Conservation (phyloP, 108 stramenopile genomes). For the Thalassiosira profunda region DNA sequence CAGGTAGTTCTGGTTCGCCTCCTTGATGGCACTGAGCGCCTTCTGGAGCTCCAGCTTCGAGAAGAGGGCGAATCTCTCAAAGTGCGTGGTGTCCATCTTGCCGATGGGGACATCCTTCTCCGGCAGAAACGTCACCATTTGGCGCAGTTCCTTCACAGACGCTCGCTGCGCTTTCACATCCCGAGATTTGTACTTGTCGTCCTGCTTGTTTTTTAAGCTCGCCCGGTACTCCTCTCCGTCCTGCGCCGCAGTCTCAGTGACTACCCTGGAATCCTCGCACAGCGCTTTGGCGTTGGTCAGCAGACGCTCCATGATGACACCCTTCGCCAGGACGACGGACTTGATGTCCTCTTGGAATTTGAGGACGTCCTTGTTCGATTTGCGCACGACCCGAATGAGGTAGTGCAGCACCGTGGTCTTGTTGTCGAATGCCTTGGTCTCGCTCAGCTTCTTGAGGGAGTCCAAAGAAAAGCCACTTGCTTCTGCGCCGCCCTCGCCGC, state of each 20-base stretch:
- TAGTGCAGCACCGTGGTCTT: constrained; percentile 94
- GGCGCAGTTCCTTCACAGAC: constrained; percentile 33
- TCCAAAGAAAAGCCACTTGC: constrained; percentile 93
- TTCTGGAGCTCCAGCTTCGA: constrained; percentile 51
- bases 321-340: constrained; percentile 54
- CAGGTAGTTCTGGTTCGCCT: constrained; percentile 57
- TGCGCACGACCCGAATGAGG: constrained; percentile 66
- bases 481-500: constrained; percentile 61
- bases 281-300: constrained; percentile 52
- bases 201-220: constrained; percentile 20
- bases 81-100: constrained; percentile 55
- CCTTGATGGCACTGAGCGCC: constrained; percentile 37
- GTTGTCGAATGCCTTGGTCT: constrained; percentile 95
- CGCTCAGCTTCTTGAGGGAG: constrained; percentile 87
- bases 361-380: constrained; percentile 62
- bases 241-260: constrained; percentile 48
- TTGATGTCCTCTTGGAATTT: constrained; percentile 64
- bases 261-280: constrained; percentile 44
- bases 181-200: constrained; percentile 44
- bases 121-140: constrained; percentile 27
- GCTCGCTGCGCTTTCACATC: constrained; percentile 56
- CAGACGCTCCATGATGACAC: constrained; percentile 62
- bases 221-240: constrained; percentile 58
- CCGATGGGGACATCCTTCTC: constrained; percentile 41
- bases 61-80: constrained; percentile 65